Base-by-base conservation (phyloP, 1,284 basidiomycete species). In the Apiotrichum gracile region DNA sequence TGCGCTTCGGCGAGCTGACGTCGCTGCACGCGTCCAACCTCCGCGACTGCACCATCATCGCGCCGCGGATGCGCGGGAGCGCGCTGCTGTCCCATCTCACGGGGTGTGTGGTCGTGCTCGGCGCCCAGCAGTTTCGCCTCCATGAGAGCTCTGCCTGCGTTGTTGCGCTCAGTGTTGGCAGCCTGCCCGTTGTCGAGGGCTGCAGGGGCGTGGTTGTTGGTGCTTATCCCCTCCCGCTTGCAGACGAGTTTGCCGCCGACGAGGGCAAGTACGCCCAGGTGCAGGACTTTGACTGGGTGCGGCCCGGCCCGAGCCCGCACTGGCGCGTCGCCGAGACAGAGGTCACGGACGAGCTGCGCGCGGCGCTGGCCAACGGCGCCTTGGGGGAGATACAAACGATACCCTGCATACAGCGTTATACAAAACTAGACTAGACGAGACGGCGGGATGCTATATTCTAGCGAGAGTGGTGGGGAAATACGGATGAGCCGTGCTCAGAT, bases 81-180 rank as follows among this genome's bases (percentile, higher is more conserved):
- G 81, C 84, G 8, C 76, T 91, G 53, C 69, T 89, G 1, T 82
- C 86, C 58, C 79, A 83, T 55, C 48, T 88, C 21, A 69, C 70
- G 5, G 68, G 78, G 27, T 87, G 84, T 59, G 71, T 83, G 8
- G 70, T 91, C n/a, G 80, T 81, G 17, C 74, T 86, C 5, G 83
- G 82, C 4, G 86, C 85, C 62, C 87, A 88, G 69, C 88, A 91
- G 88, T 88, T 88, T 66, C 83, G 88, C 21, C 87, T 91, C 80
- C 88, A 91, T 64, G 77, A 78, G 8, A 87, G 86, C 0, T 77
- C 67, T 0, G 57, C 76, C 10, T 79, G 83, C 0, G 80, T 82
- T 41, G 80, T 88, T 5, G 82, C 84, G 58, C 78, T 91, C 3
- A 73, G 80, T 17, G 82, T 83, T 10, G 66, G 75, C 8, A 87